Conservation (phyloP, 2,329 filamentous ascomycete genomes). For the Alternaria atra region DNA sequence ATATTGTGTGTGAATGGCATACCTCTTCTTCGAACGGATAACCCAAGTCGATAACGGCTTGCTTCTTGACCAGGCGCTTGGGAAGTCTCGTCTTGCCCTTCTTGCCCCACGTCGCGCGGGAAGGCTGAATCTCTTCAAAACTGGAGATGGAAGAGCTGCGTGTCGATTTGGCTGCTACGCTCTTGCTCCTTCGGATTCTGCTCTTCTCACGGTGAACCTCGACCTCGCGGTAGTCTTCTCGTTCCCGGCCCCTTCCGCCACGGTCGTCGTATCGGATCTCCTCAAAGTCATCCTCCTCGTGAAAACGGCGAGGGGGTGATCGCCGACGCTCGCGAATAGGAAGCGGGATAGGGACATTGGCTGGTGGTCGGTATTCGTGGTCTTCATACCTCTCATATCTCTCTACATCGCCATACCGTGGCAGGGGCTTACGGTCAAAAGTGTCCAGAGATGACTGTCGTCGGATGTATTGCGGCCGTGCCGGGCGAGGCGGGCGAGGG, state of each 20-base stretch:
- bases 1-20: slow-evolving; percentile 36
- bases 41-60: slow-evolving; percentile 81
- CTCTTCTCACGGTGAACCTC: slow-evolving; percentile 59
- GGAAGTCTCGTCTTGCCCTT: slow-evolving; percentile 93
- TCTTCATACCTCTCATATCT: slow-evolving; percentile 41
- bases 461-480: slow-evolving; percentile 74
- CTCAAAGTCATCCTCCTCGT: slow-evolving; percentile 74
- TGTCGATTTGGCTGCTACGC: slow-evolving; percentile 40
- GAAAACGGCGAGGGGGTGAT: slow-evolving; percentile 63
- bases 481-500: slow-evolving; percentile 64
- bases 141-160: slow-evolving; percentile 54
- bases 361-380: slow-evolving; percentile 69
- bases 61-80: slow-evolving; percentile 77
- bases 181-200: slow-evolving; percentile 40
- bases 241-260: slow-evolving; percentile 34
- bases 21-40: slow-evolving; percentile 91
- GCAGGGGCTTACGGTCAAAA: slow-evolving; percentile 78
- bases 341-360: slow-evolving; percentile 74
- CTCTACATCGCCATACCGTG: slow-evolving; percentile 65
- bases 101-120: slow-evolving; percentile 52
- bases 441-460: slow-evolving; percentile 91
- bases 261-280: slow-evolving; percentile 59
- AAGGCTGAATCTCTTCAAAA: slow-evolving; percentile 51
- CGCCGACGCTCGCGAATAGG: slow-evolving; percentile 60
- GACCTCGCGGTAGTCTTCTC: slow-evolving; percentile 60